Evolutionary conservation across 1,284 basidiomycete genomes (phyloP).

Genomic region (Cryptococcus wingfieldii): DNA sequence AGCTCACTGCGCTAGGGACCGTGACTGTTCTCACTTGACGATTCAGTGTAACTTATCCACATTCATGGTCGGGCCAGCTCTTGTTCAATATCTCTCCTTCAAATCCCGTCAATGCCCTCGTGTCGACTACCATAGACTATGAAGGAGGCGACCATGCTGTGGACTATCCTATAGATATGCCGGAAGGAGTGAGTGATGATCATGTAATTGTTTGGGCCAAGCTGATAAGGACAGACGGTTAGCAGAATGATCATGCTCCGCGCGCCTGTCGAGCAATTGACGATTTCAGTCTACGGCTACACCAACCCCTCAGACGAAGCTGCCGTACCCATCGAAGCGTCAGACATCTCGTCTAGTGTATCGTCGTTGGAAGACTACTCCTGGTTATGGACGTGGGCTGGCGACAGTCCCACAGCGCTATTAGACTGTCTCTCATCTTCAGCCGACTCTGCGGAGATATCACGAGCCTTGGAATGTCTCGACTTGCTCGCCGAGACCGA

Average conservation of each 20-base stretch:
- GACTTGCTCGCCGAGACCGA: constrained; percentile 6
- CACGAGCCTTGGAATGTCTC: constrained; percentile 12
- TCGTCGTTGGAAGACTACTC: neutral
- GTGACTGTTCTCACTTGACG: neutral
- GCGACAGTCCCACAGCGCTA: constrained; percentile 1
- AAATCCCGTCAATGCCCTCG: constrained; percentile 23
- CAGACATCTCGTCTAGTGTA: neutral
- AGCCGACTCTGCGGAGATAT: neutral
- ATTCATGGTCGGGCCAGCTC: constrained; percentile 13
- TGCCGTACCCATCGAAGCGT: neutral
- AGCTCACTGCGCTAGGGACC: neutral
- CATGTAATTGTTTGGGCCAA: neutral
- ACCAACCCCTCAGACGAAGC: neutral
- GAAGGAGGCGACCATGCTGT: constrained; percentile 9
- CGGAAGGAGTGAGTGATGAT: constrained; percentile 18
- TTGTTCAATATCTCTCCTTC: constrained; percentile 22
- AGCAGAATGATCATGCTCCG: constrained; percentile 22
- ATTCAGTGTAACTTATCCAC: constrained; percentile 13
- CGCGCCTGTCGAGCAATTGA: constrained; percentile 15
- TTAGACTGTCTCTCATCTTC: constrained; percentile 1
- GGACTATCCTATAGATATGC: constrained; percentile 25
- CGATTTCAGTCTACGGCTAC: constrained; percentile 24
- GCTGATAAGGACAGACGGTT: constrained; percentile 12
- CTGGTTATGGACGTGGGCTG: constrained; percentile 21
- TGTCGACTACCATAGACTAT: constrained; percentile 7